Evolutionary conservation across 768 basidiomycete species (phyloP).

Genomic region (Tephrocybe rancida): DNA sequence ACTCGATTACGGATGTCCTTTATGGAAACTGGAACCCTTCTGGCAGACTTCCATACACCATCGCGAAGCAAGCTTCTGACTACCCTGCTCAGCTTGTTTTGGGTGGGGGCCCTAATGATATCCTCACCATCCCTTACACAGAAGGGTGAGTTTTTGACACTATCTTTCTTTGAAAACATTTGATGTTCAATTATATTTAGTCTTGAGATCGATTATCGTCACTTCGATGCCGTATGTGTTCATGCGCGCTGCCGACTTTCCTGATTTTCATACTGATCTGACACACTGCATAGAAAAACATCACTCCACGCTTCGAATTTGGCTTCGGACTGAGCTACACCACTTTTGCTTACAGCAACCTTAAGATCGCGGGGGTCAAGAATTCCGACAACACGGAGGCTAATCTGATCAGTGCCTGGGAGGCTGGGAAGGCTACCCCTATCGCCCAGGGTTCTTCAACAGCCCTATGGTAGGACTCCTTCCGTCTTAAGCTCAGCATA

Average conservation of each 20-base stretch:
- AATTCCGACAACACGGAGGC: neutral
- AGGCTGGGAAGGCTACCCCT: conserved; percentile 55
- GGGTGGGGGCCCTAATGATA: conserved; percentile 35
- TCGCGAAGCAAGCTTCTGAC: conserved; percentile 60
- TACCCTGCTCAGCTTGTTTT: conserved; percentile 55
- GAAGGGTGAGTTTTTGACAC: conserved; percentile 45
- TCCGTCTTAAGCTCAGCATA: neutral
- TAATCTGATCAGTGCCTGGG: conserved; percentile 53
- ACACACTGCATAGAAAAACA: conserved; percentile 50
- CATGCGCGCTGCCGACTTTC: conserved; percentile 7
- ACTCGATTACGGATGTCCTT: conserved; percentile 69
- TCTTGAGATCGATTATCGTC: conserved; percentile 71
- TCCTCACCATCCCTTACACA: conserved; percentile 58
- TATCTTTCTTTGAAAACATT: neutral
- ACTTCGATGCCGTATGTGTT: conserved; percentile 63
- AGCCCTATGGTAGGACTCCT: conserved; percentile 53
- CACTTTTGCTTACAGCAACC: conserved; percentile 67
- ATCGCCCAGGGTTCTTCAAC: conserved; percentile 59
- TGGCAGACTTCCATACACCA: conserved; percentile 74
- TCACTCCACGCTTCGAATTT: conserved; percentile 84
- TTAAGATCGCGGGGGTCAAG: conserved; percentile 48
- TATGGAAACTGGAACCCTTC: conserved; percentile 73
- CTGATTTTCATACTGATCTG: neutral
- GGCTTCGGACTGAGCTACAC: conserved; percentile 92
- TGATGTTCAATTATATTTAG: conserved; percentile 21